Conservation (phyloP, 495 filamentous ascomycete genomes). For the Daldinia childiae region DNA sequence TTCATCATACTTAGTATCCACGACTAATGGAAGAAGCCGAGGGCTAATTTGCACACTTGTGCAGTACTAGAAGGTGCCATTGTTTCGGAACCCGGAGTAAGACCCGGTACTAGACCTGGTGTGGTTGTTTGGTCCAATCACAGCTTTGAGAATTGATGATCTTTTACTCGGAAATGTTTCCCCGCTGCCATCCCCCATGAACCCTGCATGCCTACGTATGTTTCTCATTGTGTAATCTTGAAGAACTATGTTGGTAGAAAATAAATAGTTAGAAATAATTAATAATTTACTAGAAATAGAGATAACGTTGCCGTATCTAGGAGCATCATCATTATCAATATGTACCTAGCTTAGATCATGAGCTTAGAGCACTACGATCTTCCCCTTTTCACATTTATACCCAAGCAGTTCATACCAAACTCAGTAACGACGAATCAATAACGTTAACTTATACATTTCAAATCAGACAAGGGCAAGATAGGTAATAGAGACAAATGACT, state of each 20-base stretch:
- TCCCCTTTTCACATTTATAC: background rate
- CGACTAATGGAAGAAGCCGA: background rate
- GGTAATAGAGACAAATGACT: background rate
- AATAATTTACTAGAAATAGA: background rate
- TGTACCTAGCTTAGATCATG: background rate
- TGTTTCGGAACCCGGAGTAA: conserved; percentile 2
- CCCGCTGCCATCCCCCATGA: background rate
- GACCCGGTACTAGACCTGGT: background rate
- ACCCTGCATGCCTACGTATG: background rate
- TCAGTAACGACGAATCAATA: background rate
- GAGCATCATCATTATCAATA: background rate
- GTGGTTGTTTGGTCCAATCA: background rate
- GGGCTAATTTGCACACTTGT: background rate
- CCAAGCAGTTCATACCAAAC: background rate
- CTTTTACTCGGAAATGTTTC: background rate
- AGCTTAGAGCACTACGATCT: background rate
- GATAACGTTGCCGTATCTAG: background rate
- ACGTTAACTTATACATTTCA: background rate
- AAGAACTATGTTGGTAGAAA: no score
- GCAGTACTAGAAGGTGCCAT: background rate
- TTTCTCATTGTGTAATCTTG: no score
- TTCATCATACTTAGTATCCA: no score
- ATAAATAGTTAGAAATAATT: background rate
- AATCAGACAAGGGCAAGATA: background rate
- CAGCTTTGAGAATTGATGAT: background rate